Conservation (phyloP, 179 eudicot genomes). For the Pouteria campechiana region DNA sequence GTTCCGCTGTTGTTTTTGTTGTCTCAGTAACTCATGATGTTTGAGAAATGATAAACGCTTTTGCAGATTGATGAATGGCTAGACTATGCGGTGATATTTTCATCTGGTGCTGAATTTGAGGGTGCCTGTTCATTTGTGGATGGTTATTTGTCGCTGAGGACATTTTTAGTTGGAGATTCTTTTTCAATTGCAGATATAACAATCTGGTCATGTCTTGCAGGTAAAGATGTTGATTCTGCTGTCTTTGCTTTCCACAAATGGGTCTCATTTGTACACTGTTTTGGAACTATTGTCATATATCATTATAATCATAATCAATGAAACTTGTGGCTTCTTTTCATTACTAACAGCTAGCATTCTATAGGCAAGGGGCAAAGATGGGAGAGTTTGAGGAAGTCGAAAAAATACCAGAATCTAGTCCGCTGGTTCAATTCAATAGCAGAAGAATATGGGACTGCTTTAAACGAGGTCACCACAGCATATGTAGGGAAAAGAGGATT, state of each 20-base stretch:
- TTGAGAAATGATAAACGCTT: not conserved
- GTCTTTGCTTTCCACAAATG: no score
- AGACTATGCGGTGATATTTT: slow-evolving; percentile 56
- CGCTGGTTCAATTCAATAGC: slow-evolving; percentile 75
- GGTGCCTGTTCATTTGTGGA: slow-evolving; percentile 64
- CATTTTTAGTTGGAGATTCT: slow-evolving; percentile 69
- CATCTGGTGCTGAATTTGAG: slow-evolving; percentile 84
- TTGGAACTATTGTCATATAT: not conserved
- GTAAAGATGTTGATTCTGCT: slow-evolving; percentile 22
- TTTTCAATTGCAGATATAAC: slow-evolving; percentile 75
- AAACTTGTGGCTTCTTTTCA: not conserved
- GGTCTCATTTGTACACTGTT: not conserved
- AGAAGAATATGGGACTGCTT: slow-evolving; percentile 31
- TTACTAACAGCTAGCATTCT: not conserved
- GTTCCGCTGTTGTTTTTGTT: not conserved
- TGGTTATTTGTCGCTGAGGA: slow-evolving; percentile 40
- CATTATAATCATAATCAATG: not conserved
- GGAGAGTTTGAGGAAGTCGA: slow-evolving; percentile 90
- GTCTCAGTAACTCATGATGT: not conserved
- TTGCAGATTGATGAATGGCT: slow-evolving; percentile 76
- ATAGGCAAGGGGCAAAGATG: slow-evolving; percentile 79
- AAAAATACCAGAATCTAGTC: slow-evolving; percentile 68
- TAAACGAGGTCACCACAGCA: slow-evolving; percentile 28
- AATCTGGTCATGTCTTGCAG: slow-evolving; percentile 86
- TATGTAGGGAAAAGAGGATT: slow-evolving; percentile 43